These are phyloP conservation scores for Neckera pumila DNA, from an alignment of 225 moss, liverwort and hornwort species.

Conservation along the genomic window DNA sequence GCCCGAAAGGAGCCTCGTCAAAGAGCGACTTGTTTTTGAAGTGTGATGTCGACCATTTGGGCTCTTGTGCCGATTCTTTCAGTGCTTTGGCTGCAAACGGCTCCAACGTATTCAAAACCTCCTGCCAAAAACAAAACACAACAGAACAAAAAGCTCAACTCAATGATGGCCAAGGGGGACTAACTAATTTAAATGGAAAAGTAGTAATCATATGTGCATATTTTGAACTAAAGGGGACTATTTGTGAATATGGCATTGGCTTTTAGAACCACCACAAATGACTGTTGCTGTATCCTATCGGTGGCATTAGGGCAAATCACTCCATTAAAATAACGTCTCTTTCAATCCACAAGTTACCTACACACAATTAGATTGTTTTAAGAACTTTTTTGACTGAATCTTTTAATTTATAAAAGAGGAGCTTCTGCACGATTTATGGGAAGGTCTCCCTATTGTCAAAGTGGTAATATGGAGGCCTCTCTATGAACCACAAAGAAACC, in stretches of 20 bases:
- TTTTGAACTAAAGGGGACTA: not conserved
- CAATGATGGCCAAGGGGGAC: not conserved
- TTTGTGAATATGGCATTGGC: not conserved
- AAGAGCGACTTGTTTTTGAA: conserved; percentile 9
- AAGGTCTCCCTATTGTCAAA: not conserved
- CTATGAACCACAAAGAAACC: not conserved
- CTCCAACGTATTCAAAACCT: not conserved
- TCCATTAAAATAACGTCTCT: no score
- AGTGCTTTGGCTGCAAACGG: not conserved
- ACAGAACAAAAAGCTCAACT: not conserved
- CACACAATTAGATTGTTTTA: not conserved
- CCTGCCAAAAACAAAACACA: not conserved
- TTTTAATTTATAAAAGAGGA: not conserved
- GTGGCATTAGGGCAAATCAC: no score
- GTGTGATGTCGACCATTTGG: not conserved
- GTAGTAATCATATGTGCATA: no score
- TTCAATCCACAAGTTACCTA: not conserved
- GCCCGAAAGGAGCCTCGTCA: not conserved
- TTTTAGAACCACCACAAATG: not conserved
- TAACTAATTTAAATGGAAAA: not conserved
- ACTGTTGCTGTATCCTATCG: not conserved
- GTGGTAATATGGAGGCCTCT: not conserved
- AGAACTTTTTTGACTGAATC: not conserved
- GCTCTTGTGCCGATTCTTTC: not conserved
- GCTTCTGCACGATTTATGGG: not conserved